Evolutionary conservation across 257 asterid genomes (phyloP), one percentile per base, ranked within the genome.

Genomic region (Dorcoceras hygrometricum): DNA sequence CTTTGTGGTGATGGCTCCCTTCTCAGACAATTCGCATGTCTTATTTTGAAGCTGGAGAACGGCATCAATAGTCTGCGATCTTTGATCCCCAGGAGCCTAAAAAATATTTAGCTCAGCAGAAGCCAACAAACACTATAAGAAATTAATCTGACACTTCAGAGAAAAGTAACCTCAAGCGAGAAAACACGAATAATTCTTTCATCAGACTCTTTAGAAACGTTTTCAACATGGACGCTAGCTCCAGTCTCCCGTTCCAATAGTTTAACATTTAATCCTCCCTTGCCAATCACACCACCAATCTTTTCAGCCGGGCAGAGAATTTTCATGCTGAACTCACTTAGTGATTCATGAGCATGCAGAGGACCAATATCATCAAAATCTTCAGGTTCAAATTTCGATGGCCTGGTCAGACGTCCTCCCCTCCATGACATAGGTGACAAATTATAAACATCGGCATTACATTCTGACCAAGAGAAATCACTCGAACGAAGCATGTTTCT

Each of bases 281-380:
- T 90, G 64, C 97, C 97, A 73, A 86, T 90, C 64, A 90, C 95
- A 59, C 90, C 82, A 48, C 95, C 96, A 77, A 90, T 84, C 79
- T 77, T 90, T 59, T 81, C 87, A 62, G 87, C 78, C 19, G 88
- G 75, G 77, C 96, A 90, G 63, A 90, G 71, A 77, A 90, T 79
- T 78, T 90, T 87, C 68, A 90, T 66, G 36, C 80, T 75, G 78
- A 90, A 87, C 77, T 87, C 91, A 29, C 79, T 73, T 39, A 87
- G 84, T 14, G 76, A 68, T 67, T 78, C 95, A 63, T 70, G 75
- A 46, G 76, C 87, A 74, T 20, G 75, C 12, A 76, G 65, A 27
- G 91, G 80, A 73, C 79, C 75, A 71, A 66, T 73, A 75, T 77
- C 83, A 76, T 83, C 87, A 82, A 75, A 79, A 69, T 79, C 86